Conservation (phyloP, 1,139 yeast genomes). For the Candida sp. region DNA sequence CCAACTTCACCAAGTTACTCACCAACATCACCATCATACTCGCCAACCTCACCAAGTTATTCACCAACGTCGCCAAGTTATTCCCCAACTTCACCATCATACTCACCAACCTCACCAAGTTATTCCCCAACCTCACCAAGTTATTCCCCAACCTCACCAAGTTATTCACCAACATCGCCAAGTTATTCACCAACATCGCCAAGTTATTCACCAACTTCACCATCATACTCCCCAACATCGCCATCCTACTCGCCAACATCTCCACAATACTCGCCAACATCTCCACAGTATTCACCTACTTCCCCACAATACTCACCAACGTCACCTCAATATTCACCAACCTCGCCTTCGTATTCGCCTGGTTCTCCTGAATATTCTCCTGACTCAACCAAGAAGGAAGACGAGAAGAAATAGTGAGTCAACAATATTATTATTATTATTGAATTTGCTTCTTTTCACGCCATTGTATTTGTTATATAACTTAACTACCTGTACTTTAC, state of each 20-base stretch:
- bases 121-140: slow-evolving; percentile 74
- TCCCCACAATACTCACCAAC: slow-evolving; percentile 53
- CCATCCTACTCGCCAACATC: slow-evolving; percentile 64
- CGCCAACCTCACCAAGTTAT: slow-evolving; percentile 60
- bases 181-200: slow-evolving; percentile 76
- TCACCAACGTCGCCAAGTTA: slow-evolving; percentile 59
- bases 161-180: slow-evolving; percentile 75
- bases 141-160: slow-evolving; percentile 72
- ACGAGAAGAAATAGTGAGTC: slow-evolving; percentile 1
- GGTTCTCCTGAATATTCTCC: slow-evolving; percentile 58
- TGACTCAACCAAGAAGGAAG: slow-evolving; percentile 50
- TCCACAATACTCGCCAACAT: slow-evolving; percentile 59
- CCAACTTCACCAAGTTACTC: slow-evolving; percentile 46
- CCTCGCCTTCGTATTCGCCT: slow-evolving; percentile 39
- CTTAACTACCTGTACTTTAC: not conserved
- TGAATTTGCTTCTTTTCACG: not conserved
- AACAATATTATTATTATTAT: too few species aligned
- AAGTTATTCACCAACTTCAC: slow-evolving; percentile 69
- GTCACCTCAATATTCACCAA: slow-evolving; percentile 56
- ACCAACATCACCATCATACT: slow-evolving; percentile 56
- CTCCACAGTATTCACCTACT: slow-evolving; percentile 60
- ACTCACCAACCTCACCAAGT: slow-evolving; percentile 60
- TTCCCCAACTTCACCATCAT: slow-evolving; percentile 46
- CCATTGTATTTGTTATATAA: not conserved
- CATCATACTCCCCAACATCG: slow-evolving; percentile 65